Base-by-base conservation (phyloP, 495 filamentous ascomycete genomes). In the Pyronema domesticum region DNA sequence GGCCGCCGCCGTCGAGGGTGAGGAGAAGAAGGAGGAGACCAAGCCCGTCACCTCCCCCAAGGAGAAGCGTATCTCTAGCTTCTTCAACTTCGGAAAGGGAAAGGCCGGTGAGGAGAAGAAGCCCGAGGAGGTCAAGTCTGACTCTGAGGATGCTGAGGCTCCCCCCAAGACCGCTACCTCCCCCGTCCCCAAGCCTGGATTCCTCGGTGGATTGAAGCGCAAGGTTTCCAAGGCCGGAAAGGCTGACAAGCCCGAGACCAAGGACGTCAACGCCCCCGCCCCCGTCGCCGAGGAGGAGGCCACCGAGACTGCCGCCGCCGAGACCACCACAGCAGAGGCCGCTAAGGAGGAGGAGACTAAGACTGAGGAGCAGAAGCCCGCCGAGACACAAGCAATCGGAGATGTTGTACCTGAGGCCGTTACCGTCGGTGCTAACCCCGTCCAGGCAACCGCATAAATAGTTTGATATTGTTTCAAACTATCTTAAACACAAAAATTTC, bases 391-490 rank as follows among this genome's bases (percentile, higher is more conserved):
- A 48, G 30, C 50, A 37, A 67, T 70, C 55, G 68, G 65, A 46
- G 70, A 72, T 54, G 68, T 69, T 39, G 65, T 63, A 52, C 61
- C 63, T 0, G 68, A 70, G 39, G 60, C 65, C 13, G 66, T 69
- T 47, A 43, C 50, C 42, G 63, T 66, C 51, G 67, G 59, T 45
- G 60, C 70, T 18, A 60, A 67, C 35, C 54, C 68, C 51, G 71
- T 72, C 50, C 58, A 69, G 55, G 63, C 71, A 17, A 64, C 73
- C 45, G 70, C 70, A 50, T 75, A 72, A 66, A 60, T 30, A 30
- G 23, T 30, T 30, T 30, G 23, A 30, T 46, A 45, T 55, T 11
- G 14, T 11, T 18, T 13, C 6, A 13, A 43, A 43, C 13, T 43
- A 13, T n/a, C 23, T 30, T 30, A 2, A 30, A 30, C 23, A 30